These are phyloP conservation scores for Spinacia oleracea DNA, from an alignment of 179 eudicot species.

Conservation along the genomic window DNA sequence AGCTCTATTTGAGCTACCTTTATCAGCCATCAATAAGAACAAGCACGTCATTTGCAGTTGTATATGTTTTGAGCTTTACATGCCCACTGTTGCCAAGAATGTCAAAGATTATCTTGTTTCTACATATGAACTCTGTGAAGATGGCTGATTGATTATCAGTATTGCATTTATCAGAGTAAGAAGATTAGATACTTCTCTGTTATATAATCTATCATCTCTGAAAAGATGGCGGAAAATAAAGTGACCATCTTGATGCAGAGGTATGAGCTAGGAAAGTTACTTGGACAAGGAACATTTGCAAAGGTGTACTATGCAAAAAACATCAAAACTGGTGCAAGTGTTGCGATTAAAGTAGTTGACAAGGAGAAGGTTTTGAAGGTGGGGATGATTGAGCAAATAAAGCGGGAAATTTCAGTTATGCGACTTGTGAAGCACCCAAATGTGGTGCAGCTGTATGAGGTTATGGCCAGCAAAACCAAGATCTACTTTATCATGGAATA, in stretches of 20 bases:
- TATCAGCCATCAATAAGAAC: slow-evolving; percentile 29
- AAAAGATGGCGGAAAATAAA: slow-evolving; percentile 38
- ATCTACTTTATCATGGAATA: slow-evolving; percentile 60
- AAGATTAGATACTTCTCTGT: slow-evolving; percentile 14
- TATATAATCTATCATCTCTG: background rate
- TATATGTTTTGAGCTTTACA: slow-evolving; percentile 25
- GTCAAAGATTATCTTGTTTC: slow-evolving; percentile 33
- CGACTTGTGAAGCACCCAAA: slow-evolving; percentile 56
- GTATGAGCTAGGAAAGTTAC: slow-evolving; percentile 52
- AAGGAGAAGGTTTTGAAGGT: slow-evolving; percentile 56
- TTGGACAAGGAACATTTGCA: slow-evolving; percentile 69
- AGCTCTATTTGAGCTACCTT: slow-evolving; percentile 40
- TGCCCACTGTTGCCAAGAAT: slow-evolving; percentile 35
- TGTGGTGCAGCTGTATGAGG: slow-evolving; percentile 55
- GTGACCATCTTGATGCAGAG: slow-evolving; percentile 47
- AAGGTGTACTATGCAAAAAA: slow-evolving; percentile 57
- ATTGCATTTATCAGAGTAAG: slow-evolving; percentile 10
- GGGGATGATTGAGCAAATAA: slow-evolving; percentile 62
- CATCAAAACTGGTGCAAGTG: slow-evolving; percentile 44
- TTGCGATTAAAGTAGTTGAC: slow-evolving; percentile 56
- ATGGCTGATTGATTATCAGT: slow-evolving; percentile 47
- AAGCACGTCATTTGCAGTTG: slow-evolving; percentile 8
- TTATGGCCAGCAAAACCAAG: slow-evolving; percentile 64
- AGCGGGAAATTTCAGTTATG: slow-evolving; percentile 66
- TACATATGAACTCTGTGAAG: slow-evolving; percentile 57